Percentiles rank a stretch among this genome's conserved stretches.
Evolutionary conservation across 495 filamentous ascomycete genomes (phyloP).

Genomic region (Oidiodendron maius): DNA sequence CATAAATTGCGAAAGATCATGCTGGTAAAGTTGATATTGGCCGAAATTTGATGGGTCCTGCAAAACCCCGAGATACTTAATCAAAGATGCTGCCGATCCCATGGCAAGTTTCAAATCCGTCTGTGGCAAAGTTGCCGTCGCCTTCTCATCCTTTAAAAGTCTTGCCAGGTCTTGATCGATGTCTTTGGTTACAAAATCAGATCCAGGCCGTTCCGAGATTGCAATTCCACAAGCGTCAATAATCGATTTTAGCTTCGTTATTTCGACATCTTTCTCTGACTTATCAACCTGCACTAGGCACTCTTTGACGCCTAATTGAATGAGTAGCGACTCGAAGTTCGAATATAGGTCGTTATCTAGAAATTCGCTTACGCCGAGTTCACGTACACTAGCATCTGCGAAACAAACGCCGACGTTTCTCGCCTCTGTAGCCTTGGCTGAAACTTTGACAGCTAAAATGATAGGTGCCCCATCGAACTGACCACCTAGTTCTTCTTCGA

Average conservation of each 20-base stretch:
- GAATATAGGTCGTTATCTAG: slow-evolving; percentile 97
- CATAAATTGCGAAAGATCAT: slow-evolving; percentile 97
- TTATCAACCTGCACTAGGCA: slow-evolving; percentile 76
- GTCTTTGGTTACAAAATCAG: slow-evolving; percentile 83
- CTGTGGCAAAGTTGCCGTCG: slow-evolving; percentile 73
- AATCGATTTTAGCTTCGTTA: slow-evolving; percentile 80
- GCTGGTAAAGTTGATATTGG: slow-evolving; percentile 94
- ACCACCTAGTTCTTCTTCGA: slow-evolving; percentile 91
- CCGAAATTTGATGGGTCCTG: slow-evolving; percentile 92
- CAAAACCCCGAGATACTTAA: slow-evolving; percentile 91
- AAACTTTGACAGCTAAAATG: slow-evolving; percentile 90
- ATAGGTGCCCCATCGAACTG: slow-evolving; percentile 86
- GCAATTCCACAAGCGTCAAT: slow-evolving; percentile 90
- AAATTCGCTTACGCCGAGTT: slow-evolving; percentile 96
- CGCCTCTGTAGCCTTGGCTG: slow-evolving; percentile 76
- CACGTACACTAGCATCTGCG: slow-evolving; percentile 92
- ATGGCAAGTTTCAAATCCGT: slow-evolving; percentile 95
- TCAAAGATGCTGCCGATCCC: slow-evolving; percentile 88
- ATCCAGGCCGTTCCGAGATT: slow-evolving; percentile 66
- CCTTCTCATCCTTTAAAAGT: slow-evolving; percentile 77
- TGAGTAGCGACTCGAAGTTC: slow-evolving; percentile 93
- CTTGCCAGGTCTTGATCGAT: slow-evolving; percentile 93
- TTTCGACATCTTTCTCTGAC: slow-evolving; percentile 67
- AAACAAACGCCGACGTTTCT: slow-evolving; percentile 93
- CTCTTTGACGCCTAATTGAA: slow-evolving; percentile 93